Evolutionary conservation across 495 filamentous ascomycete genomes (phyloP), one percentile per base, ranked within the genome.

Genomic region (Tetracladium setigerum): DNA sequence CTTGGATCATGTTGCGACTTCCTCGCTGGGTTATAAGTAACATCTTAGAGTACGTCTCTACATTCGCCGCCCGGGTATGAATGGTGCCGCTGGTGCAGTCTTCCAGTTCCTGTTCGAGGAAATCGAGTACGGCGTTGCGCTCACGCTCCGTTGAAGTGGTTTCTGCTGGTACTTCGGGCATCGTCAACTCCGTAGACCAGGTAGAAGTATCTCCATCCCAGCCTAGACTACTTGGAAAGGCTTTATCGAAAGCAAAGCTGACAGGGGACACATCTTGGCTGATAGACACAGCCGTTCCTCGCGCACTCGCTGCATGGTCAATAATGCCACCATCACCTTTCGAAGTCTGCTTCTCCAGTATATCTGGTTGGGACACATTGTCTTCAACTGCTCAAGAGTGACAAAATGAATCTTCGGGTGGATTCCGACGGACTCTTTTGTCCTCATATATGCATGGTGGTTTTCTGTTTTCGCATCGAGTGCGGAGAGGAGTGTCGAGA

Each of bases 401-500:
- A 16, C 12, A 39, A 13, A 30, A 4, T 7, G 19, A 4, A 16
- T 17, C 18, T 32, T 27, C 5, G 14, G 38, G 15, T 1, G 39
- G 22, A 27, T 27, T 27, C 22, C 22, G 22, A 27, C 22, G 22
- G 7, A 27, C 7, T 27, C 22, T 27, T 27, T 27, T 27, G 10
- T 32, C 9, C 32, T 49, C 47, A 43, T 49, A 49, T 11, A 17
- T 27, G 17, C 47, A 49, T 4, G 30, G 13, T 12, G 43, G 11
- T 1, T 35, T 24, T n/a, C 19, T 41, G 13, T 42, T 42, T 7
- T 10, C 7, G 39, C 47, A 49, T 11, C 47, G 38, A 9, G 39
- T 13, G 18, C 47, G 43, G 17, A 32, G 9, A 5, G 47, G 47
- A 4, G 30, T 8, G 17, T 49, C 47, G 34, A 52, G 49, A 46